Evolutionary conservation across 2,329 filamentous ascomycete species (phyloP), one percentile per base, ranked within the genome.

Genomic region (Anisogramma anomala): DNA sequence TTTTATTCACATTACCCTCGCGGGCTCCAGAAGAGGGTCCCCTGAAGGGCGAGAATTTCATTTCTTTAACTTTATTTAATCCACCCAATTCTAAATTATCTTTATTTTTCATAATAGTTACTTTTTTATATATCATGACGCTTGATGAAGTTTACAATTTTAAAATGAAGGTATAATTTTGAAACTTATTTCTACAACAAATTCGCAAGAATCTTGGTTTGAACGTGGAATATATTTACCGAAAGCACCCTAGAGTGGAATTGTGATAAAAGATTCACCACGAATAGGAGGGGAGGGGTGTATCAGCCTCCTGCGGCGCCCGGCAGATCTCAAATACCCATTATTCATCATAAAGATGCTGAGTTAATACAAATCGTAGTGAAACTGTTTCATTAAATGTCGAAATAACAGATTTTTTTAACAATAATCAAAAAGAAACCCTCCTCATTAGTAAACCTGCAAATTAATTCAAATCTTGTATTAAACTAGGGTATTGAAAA

Each of bases 401-500:
- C n/a, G 27, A 31, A 31, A 7, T 31, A 31, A 31, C 34, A 36
- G 25, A 44, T 36, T 39, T 11, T 31, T 31, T 31, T n/a, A 31
- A 31, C n/a, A 31, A 31, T 14, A 31, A 31, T 31, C 6, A 31
- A 31, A 31, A 31, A 31, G 14, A 6, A 31, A 31, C 27, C 27
- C 27, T 31, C 27, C 27, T 8, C 9, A 15, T 31, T 13, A 31
- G 27, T 31, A 31, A 31, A 31, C 27, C 27, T 9, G 27, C 27
- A 31, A 31, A 31, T 31, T 13, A 31, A 14, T 31, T 31, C n/a
- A 31, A 31, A 31, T 31, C 27, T 7, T 6, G 27, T 17, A 19
- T 19, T 34, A 20, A 22, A 34, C 27, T 7, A 31, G 27, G 27
- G n/a, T 31, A 31, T 31, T 31, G 6, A 31, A 31, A 31, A 31